Evolutionary conservation across 1,284 basidiomycete genomes (phyloP), one percentile per base, ranked within the genome.

Genomic region (Trichosporon sp.): DNA sequence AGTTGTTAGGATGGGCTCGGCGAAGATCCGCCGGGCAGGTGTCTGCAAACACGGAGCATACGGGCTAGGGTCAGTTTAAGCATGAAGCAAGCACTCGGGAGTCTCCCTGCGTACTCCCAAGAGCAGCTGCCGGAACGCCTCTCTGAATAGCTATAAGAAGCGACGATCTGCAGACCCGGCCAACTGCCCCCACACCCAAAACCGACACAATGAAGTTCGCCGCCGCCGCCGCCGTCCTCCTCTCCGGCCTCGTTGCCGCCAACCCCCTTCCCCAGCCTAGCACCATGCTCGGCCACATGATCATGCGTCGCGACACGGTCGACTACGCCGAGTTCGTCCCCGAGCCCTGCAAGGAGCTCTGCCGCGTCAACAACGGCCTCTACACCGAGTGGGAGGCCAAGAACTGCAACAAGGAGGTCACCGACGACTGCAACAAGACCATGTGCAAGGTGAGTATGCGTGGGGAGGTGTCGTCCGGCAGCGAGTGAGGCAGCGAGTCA

Each of bases 391-490:
- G 59, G 59, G 59, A 35, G 59, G 59, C 31, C 16, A 14, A 37
- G 31, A n/a, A 63, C 32, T 63, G 59, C 59, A 63, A 63, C 59
- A 63, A 63, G 59, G 31, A 63, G 31, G 16, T 35, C 31, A 63
- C 59, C 59, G 59, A 63, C 32, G 59, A 35, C 16, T 63, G 59
- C 59, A 63, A 63, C 59, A 35, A n/a, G 32, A 32, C 32, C 59
- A 21, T 16, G 59, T 63, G 59, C 59, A 35, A 32, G 59, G 59
- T 63, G 59, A 63, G 59, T 63, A 10, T 10, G 35, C 5, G 35
- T 37, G 6, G 35, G 35, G 35, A 37, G 35, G 6, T 37, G 35
- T 4, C 35, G 35, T 10, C 35, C 1, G 35, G 26, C 26, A 26
- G 26, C 26, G 26, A 26, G 26, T 26, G 1, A 26, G 26, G 26